Evolutionary conservation across 2,329 filamentous ascomycete genomes (phyloP).

Genomic region (Pseudogymnoascus sp.): DNA sequence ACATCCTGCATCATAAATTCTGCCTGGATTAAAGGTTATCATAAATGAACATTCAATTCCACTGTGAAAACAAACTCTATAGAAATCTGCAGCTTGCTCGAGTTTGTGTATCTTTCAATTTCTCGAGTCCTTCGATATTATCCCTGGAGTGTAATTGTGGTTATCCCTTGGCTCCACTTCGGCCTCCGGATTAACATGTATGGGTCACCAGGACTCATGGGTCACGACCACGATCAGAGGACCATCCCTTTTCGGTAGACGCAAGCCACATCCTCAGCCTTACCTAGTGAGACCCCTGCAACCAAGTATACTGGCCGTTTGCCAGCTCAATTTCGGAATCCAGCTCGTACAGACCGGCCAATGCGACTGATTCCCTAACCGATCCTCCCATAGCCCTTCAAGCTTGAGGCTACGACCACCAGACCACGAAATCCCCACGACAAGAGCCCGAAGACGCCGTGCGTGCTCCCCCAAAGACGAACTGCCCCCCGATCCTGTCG

Average conservation of each 20-base stretch:
- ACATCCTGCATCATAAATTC: not conserved
- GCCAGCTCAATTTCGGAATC: constrained; percentile 6
- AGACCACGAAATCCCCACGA: not conserved
- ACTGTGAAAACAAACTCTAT: not conserved
- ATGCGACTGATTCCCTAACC: constrained; percentile 1
- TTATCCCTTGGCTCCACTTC: not conserved
- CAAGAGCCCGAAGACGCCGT: not conserved
- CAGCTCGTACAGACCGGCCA: not conserved
- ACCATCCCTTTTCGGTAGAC: constrained; percentile 5
- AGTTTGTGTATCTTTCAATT: not conserved
- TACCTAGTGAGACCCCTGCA: constrained; percentile 2
- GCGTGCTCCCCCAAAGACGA: not conserved
- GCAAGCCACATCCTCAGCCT: constrained; percentile 5
- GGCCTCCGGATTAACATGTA: constrained; percentile 5
- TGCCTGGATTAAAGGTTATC: not conserved
- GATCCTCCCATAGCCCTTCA: constrained; percentile 3
- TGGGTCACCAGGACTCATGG: constrained; percentile 5
- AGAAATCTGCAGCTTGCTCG: not conserved
- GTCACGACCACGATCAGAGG: not conserved
- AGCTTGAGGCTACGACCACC: not conserved
- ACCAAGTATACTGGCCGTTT: constrained; percentile 3
- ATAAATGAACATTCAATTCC: not conserved
- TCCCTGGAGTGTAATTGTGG: not conserved
- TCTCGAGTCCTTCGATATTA: not conserved
- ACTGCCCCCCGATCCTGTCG: not conserved